Evolutionary conservation across 2,329 filamentous ascomycete species (phyloP).

Genomic region (Fusarium equiseti): DNA sequence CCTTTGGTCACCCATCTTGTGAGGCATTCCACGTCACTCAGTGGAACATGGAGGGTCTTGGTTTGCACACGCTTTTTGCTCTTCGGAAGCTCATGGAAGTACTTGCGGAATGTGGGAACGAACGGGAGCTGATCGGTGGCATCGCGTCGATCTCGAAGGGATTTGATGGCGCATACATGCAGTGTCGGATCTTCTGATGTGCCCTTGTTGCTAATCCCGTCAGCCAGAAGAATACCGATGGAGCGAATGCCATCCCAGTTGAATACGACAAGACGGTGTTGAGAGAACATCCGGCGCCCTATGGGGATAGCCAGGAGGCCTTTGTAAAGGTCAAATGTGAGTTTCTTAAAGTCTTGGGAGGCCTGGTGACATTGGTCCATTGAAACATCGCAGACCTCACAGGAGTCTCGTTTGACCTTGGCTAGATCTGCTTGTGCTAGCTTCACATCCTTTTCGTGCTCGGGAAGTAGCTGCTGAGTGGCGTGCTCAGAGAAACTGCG

Average conservation of each 20-base stretch:
- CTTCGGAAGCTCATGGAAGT: constrained; percentile 76
- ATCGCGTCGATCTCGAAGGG: constrained; percentile 75
- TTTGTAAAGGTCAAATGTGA: constrained; percentile 85
- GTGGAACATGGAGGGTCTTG: constrained; percentile 75
- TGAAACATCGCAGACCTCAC: constrained; percentile 82
- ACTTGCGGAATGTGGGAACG: constrained; percentile 74
- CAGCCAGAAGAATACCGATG: constrained; percentile 81
- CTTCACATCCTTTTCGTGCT: constrained; percentile 95
- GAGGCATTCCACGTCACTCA: constrained; percentile 86
- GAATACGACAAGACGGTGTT: constrained; percentile 84
- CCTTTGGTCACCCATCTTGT: constrained; percentile 74
- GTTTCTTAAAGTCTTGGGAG: constrained; percentile 80
- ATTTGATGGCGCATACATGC: constrained; percentile 82
- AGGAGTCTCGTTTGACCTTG: constrained; percentile 88
- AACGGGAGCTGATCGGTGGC: constrained; percentile 91
- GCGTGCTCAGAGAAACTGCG: constrained; percentile 98
- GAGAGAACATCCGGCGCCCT: constrained; percentile 81
- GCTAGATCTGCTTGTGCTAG: constrained; percentile 90
- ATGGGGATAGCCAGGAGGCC: constrained; percentile 83
- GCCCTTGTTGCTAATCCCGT: constrained; percentile 75
- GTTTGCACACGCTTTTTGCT: constrained; percentile 74
- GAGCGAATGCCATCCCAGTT: constrained; percentile 86
- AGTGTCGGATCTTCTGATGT: constrained; percentile 72
- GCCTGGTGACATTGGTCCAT: constrained; percentile 86
- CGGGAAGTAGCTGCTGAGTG: constrained; percentile 91